Conservation (phyloP, 192 early-diverging fungal species). For the Backusella luteola region DNA sequence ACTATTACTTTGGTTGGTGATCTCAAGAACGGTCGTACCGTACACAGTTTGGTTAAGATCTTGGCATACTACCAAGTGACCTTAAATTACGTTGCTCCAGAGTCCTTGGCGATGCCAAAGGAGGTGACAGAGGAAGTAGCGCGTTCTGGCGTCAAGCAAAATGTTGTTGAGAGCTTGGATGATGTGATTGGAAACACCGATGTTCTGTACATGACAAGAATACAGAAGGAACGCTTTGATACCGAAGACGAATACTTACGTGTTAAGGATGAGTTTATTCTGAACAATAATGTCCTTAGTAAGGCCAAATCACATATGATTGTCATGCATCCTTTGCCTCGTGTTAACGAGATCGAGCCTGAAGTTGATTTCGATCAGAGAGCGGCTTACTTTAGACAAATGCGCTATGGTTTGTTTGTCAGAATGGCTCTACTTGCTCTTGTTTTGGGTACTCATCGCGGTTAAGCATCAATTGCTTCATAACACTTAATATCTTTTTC, state of each 20-base stretch:
- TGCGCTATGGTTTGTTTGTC: conserved; percentile 97
- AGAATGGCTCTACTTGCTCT: conserved; percentile 96
- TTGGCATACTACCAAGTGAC: conserved; percentile 91
- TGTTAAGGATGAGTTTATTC: conserved; percentile 74
- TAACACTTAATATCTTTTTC: not conserved
- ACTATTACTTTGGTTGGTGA: conserved; percentile 96
- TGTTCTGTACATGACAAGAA: conserved; percentile 95
- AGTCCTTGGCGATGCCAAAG: conserved; percentile 80
- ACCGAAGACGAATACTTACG: conserved; percentile 75
- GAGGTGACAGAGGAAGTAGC: conserved; percentile 72
- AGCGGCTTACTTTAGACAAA: conserved; percentile 98
- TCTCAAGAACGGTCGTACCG: conserved; percentile 96
- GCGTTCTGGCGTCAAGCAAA: conserved; percentile 59
- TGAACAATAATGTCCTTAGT: conserved; percentile 84
- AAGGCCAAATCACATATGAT: conserved; percentile 95
- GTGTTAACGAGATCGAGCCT: conserved; percentile 92
- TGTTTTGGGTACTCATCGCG: conserved; percentile 49
- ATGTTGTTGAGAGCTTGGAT: conserved; percentile 71
- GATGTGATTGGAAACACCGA: conserved; percentile 85
- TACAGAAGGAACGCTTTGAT: conserved; percentile 94
- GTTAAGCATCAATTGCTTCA: not conserved
- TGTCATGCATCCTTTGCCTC: conserved; percentile 97
- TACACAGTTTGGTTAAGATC: conserved; percentile 91
- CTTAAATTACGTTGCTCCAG: conserved; percentile 89
- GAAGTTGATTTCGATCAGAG: conserved; percentile 98